Conservation (phyloP, 1,284 basidiomycete genomes). For the Sporisorium scitamineum region DNA sequence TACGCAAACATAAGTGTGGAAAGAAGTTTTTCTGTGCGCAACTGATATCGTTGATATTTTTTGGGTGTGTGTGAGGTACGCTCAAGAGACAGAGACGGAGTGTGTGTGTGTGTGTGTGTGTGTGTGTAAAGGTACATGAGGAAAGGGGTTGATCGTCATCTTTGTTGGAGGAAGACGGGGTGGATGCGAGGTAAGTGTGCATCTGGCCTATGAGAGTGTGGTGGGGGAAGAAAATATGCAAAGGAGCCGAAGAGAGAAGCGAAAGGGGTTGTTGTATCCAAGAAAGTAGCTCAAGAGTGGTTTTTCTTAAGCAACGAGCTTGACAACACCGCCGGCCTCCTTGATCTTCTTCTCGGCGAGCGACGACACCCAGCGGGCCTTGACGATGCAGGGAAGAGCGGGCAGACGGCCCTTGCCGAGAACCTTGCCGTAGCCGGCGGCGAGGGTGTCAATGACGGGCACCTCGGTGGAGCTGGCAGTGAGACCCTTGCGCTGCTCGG, state of each 20-base stretch:
- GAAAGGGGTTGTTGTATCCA: no score
- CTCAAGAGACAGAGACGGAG: background rate
- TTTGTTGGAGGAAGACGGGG: no score
- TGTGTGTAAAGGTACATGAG: slow-evolving; percentile 30
- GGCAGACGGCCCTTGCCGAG: slow-evolving; percentile 69
- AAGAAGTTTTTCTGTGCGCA: slow-evolving; percentile 22
- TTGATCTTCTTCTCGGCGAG: slow-evolving; percentile 70
- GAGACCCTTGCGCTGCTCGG: slow-evolving; percentile 64
- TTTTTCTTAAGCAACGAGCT: slow-evolving; percentile 55
- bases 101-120: no score
- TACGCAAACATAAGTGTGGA: no score
- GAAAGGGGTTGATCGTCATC: background rate
- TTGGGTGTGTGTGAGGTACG: slow-evolving; percentile 24
- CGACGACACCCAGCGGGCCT: slow-evolving; percentile 68
- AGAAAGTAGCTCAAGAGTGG: background rate
- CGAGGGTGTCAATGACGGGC: slow-evolving; percentile 69
- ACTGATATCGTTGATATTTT: slow-evolving; percentile 51
- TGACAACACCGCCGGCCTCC: slow-evolving; percentile 69
- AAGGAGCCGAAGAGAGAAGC: slow-evolving; percentile 9
- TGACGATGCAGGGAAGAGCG: slow-evolving; percentile 67
- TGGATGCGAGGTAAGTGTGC: background rate
- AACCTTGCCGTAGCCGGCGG: slow-evolving; percentile 69
- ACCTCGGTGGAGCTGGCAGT: slow-evolving; percentile 63
- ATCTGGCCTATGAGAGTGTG: slow-evolving; percentile 1
- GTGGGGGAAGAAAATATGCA: slow-evolving; percentile 10